Percentiles rank a stretch among this genome's conserved stretches.
Evolutionary conservation across 2,329 filamentous ascomycete genomes (phyloP).

Genomic region (Penicillium griseofulvum): DNA sequence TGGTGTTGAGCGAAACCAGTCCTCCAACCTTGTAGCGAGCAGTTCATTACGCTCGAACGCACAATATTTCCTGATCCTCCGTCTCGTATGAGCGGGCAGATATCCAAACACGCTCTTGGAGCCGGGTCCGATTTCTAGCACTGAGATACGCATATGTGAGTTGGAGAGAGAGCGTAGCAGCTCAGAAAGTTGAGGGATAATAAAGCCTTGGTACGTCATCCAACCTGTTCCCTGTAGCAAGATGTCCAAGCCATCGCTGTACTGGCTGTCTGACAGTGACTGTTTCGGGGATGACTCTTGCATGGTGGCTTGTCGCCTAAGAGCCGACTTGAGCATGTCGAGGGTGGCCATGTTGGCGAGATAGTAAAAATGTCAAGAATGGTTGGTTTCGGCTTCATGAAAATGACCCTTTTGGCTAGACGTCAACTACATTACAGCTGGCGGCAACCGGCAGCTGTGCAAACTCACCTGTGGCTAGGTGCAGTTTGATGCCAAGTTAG

Average conservation of each 20-base stretch:
- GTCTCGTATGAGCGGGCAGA: constrained; percentile 44
- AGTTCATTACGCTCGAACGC: constrained; percentile 55
- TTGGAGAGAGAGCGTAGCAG: constrained; percentile 45
- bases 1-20: constrained; percentile 39
- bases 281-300: neutral
- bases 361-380: too few species aligned
- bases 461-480: neutral
- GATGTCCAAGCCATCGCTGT: constrained; percentile 50
- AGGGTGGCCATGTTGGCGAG: constrained; percentile 44
- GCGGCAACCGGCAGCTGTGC: neutral
- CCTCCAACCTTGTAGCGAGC: constrained; percentile 47
- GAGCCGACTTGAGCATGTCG: constrained; percentile 43
- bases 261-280: constrained; percentile 44
- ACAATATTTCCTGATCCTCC: constrained; percentile 50
- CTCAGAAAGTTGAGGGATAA: constrained; percentile 45
- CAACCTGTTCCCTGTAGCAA: constrained; percentile 33
- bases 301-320: constrained; percentile 1
- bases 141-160: constrained; percentile 48
- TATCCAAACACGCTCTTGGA: constrained; percentile 53
- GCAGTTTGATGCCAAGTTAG: neutral
- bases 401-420: too few species aligned
- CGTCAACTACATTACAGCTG: too few species aligned
- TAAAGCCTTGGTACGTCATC: constrained; percentile 48
- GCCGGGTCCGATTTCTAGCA: constrained; percentile 61
- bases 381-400: too few species aligned